Percentiles rank a stretch among this genome's conserved stretches.
phyloP scores from a whole-genome alignment of 306 rosid species.

The Coriaria nepalensis region DNA sequence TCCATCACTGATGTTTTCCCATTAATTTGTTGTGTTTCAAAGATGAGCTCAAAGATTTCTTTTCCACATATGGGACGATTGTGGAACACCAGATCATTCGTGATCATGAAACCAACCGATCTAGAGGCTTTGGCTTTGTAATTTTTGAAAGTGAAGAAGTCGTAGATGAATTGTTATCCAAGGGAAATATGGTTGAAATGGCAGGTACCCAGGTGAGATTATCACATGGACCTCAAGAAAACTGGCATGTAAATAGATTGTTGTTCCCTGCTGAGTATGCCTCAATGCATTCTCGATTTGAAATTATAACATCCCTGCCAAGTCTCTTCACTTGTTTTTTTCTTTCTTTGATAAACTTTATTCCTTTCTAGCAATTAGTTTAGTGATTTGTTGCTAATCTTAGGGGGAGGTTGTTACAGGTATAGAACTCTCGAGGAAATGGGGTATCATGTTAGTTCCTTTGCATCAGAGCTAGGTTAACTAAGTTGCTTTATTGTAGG shows the following conservation, averaged over 20 bases:
- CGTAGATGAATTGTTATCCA: conserved; percentile 66
- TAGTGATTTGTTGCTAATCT: conserved; percentile 16
- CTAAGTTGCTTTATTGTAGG: conserved; percentile 96
- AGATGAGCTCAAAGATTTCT: conserved; percentile 70
- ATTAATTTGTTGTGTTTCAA: conserved; percentile 4
- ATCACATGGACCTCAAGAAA: conserved; percentile 16
- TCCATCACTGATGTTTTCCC: not conserved
- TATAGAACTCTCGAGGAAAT: conserved; percentile 23
- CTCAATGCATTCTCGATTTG: conserved; percentile 2
- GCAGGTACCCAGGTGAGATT: conserved; percentile 86
- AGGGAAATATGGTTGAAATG: conserved; percentile 95
- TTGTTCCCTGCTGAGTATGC: conserved; percentile 19
- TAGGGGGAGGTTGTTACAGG: conserved; percentile 35
- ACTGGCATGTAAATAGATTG: conserved; percentile 14
- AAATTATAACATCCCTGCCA: conserved; percentile 4
- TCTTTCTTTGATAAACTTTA: not conserved
- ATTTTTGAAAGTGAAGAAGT: conserved; percentile 75
- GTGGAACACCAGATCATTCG: conserved; percentile 82
- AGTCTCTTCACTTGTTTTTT: conserved; percentile 1
- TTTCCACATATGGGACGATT: conserved; percentile 57
- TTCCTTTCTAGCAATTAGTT: not conserved
- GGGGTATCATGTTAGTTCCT: conserved; percentile 25
- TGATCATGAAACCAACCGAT: conserved; percentile 71
- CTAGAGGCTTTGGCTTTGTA: conserved; percentile 89
- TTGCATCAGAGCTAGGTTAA: conserved; percentile 61